A percentile compares a stretch with the other conserved stretches of the same genome.
These are phyloP conservation scores for Apostasia ramifera DNA, from an alignment of 106 monocot genomes.

Conservation along the genomic window DNA sequence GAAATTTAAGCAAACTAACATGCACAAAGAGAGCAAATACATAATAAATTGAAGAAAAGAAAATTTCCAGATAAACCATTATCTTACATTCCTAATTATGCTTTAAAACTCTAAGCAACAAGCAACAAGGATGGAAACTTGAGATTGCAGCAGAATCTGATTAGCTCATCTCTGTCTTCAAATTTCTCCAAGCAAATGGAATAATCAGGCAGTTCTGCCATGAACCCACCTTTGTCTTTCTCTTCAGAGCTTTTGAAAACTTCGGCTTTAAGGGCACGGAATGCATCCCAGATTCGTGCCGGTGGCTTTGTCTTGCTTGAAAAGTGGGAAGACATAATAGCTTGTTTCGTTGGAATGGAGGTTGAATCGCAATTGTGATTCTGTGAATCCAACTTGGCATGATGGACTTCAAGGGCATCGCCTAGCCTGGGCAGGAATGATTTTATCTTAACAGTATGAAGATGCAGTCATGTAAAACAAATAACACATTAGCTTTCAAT, in stretches of 20 bases:
- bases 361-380: not conserved
- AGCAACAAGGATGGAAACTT: slow-evolving; percentile 18
- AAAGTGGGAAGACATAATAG: not conserved
- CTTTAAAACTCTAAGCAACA: not conserved
- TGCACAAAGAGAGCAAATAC: no score
- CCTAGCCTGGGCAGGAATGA: no score
- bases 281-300: slow-evolving; percentile 11
- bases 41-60: no score
- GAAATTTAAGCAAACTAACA: no score
- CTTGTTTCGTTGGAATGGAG: not conserved
- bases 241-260: slow-evolving; percentile 6
- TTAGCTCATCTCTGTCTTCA: slow-evolving; percentile 9
- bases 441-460: no score
- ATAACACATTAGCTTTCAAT: no score
- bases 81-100: no score
- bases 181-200: slow-evolving; percentile 23
- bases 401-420: no score
- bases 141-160: slow-evolving; percentile 13
- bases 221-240: not conserved
- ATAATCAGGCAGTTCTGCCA: slow-evolving; percentile 3
- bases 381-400: slow-evolving; percentile 1
- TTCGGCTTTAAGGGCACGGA: slow-evolving; percentile 7
- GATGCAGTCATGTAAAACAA: no score
- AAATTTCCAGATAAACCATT: no score
- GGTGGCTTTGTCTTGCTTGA: slow-evolving; percentile 14